Conservation (phyloP, 2,329 filamentous ascomycete species). For the Cordyceps javanica region DNA sequence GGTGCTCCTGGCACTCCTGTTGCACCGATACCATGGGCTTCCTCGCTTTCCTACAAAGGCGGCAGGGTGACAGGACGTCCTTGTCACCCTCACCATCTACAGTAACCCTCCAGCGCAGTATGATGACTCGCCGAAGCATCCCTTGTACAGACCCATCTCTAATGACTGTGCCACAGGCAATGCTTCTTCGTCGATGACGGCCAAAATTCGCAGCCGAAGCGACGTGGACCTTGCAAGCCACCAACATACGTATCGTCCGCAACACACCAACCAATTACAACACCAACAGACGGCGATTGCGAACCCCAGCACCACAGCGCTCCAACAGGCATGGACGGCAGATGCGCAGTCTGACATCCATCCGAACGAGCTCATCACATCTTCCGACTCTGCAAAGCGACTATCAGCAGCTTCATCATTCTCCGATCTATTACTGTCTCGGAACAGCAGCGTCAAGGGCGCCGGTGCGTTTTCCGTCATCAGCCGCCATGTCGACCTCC, state of each 20-base stretch:
- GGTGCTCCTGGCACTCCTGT: not conserved
- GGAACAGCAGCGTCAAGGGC: not conserved
- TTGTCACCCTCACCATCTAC: not conserved
- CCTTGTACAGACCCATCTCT: not conserved
- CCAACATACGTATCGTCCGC: not conserved
- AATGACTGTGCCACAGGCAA: not conserved
- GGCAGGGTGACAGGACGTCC: not conserved
- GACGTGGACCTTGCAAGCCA: not conserved
- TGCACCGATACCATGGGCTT: slow-evolving; percentile 5
- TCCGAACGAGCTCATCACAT: too few relatives aligned
- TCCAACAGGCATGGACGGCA: too few relatives aligned
- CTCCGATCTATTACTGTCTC: not conserved
- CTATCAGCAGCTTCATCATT: not conserved
- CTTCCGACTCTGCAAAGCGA: not conserved
- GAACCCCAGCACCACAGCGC: not conserved
- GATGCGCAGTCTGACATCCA: too few relatives aligned
- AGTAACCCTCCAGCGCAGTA: not conserved
- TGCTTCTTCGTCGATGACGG: not conserved
- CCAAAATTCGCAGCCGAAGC: not conserved
- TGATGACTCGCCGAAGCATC: not conserved
- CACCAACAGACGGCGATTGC: not conserved
- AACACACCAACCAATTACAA: not conserved
- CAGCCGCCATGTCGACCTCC: slow-evolving; percentile 42
- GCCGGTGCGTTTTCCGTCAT: not conserved
- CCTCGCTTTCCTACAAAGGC: slow-evolving; percentile 5